Base-by-base conservation (phyloP, 2,329 filamentous ascomycete genomes). In the Ilyonectria destructans region DNA sequence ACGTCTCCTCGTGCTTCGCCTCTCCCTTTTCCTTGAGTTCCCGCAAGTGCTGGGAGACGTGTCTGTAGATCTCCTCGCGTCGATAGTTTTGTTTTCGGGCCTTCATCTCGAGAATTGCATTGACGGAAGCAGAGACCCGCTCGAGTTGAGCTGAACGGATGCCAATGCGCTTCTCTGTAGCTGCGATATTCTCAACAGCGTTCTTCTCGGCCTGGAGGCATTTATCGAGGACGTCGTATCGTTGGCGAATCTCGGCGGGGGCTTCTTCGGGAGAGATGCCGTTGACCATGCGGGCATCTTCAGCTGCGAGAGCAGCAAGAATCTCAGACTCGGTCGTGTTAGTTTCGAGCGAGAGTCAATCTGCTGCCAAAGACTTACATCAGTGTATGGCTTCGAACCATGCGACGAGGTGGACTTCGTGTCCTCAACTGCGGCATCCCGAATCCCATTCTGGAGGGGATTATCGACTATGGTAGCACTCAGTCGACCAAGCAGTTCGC, bases 11-110 rank as follows among this genome's bases (percentile, higher is more conserved):
- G 15, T 67, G 43, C 17, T 67, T 62, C 17, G 33, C 35, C 5
- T 46, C 40, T 8, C 21, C 40, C 45, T 23, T 56, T 29, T 61
- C 51, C 45, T 68, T 56, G n/a, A 68, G 33, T 9, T 69, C 69
- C 15, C 70, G 72, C 37, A 80, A 70, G 62, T 78, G 71, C 60
- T 65, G 69, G 26, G 75, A 77, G 2, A 79, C 68, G 21, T 75
- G 74, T 13, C 74, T 67, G 26, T 77, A 75, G 21, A 79, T 74
- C 13, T 74, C 67, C 7, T 67, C 58, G 10, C 74, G 67, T 15
- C 71, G 67, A 0, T 49, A 58, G 15, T 58, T 54, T 33, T 46
- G 40, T 4, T 58, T 57, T 31, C 19, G 45, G 46, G 15, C n/a
- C 35, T 61, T 57, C 26, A 52, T 69, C 19, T 62, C 56, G 31